Percentiles rank a stretch among this genome's conserved stretches.
phyloP scores from a whole-genome alignment of 192 early-diverging fungal genomes.

The Umbelopsis ramanniana region DNA sequence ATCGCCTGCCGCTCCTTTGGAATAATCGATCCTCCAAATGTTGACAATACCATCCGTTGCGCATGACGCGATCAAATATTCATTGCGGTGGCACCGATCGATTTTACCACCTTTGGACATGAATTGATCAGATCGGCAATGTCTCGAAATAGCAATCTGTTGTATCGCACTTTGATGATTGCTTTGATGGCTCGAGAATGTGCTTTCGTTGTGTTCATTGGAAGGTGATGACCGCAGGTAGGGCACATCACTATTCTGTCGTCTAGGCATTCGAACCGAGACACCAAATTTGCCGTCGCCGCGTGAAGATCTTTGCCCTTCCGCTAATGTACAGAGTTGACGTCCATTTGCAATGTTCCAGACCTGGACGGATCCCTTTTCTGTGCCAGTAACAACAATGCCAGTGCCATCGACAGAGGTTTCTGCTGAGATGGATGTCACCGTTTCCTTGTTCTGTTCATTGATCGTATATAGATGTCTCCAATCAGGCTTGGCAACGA shows the following conservation, averaged over 20 bases:
- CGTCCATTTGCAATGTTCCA: conserved; percentile 40
- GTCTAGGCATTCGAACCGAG: conserved; percentile 7
- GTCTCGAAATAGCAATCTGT: conserved; percentile 31
- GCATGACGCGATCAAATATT: conserved; percentile 39
- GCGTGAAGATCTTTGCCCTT: not conserved
- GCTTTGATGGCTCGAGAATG: not conserved
- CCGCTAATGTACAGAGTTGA: conserved; percentile 4
- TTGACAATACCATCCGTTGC: conserved; percentile 29
- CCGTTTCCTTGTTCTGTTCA: conserved; percentile 1
- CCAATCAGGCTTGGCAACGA: conserved; percentile 15
- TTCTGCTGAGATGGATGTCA: conserved; percentile 29
- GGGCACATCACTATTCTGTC: not conserved
- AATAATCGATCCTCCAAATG: conserved; percentile 37
- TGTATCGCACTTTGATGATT: conserved; percentile 30
- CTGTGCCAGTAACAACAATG: conserved; percentile 31
- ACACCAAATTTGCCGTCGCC: not conserved
- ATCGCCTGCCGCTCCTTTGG: conserved; percentile 24
- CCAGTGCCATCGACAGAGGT: conserved; percentile 38
- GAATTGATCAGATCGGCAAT: conserved; percentile 36
- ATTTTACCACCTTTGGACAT: conserved; percentile 17
- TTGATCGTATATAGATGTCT: conserved; percentile 30
- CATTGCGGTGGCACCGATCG: conserved; percentile 39
- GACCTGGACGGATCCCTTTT: conserved; percentile 30
- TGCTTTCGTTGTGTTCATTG: not conserved
- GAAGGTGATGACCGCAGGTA: not conserved